A percentile compares a stretch with the other conserved stretches of the same genome.
Evolutionary conservation across 495 filamentous ascomycete genomes (phyloP).

Genomic region (Aspergillus mulundensis): DNA sequence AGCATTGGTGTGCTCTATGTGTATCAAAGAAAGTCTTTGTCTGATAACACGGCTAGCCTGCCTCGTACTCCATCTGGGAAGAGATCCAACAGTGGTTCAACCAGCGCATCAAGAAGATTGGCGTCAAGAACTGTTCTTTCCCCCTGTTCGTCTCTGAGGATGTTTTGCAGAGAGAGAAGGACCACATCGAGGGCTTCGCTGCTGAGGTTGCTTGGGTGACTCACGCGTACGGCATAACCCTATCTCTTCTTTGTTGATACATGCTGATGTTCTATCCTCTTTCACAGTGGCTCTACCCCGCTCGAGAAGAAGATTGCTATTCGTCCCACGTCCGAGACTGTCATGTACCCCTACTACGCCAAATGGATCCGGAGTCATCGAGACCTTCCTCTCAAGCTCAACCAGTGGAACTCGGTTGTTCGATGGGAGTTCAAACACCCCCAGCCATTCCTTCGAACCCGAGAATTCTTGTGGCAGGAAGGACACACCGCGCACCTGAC

Average conservation of each 20-base stretch:
- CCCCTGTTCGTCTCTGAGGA: slow-evolving; percentile 90
- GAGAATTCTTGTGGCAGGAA: slow-evolving; percentile 98
- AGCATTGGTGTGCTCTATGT: background rate
- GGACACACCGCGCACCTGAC: slow-evolving; percentile 94
- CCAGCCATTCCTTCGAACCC: slow-evolving; percentile 85
- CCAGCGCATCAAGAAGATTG: slow-evolving; percentile 75
- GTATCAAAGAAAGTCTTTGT: background rate
- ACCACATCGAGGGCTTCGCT: slow-evolving; percentile 95
- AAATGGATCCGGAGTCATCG: slow-evolving; percentile 95
- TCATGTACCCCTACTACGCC: slow-evolving; percentile 93
- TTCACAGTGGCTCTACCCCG: slow-evolving; percentile 64
- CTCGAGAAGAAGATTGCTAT: slow-evolving; percentile 95
- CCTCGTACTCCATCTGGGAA: slow-evolving; percentile 90
- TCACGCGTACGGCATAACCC: slow-evolving; percentile 62
- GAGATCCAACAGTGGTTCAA: slow-evolving; percentile 88
- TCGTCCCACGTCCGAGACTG: slow-evolving; percentile 89
- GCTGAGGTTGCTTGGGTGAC: slow-evolving; percentile 99
- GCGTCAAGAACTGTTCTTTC: slow-evolving; percentile 92
- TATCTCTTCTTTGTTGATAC: slow-evolving; percentile 8
- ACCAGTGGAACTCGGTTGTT: slow-evolving; percentile 98
- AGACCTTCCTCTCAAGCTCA: slow-evolving; percentile 85
- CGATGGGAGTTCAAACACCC: slow-evolving; percentile 99
- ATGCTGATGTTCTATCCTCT: slow-evolving; percentile 21
- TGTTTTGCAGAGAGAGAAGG: slow-evolving; percentile 90
- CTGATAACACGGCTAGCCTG: slow-evolving; percentile 43